Base-by-base conservation (phyloP, 257 asterid species). In the Plantago elongata region DNA sequence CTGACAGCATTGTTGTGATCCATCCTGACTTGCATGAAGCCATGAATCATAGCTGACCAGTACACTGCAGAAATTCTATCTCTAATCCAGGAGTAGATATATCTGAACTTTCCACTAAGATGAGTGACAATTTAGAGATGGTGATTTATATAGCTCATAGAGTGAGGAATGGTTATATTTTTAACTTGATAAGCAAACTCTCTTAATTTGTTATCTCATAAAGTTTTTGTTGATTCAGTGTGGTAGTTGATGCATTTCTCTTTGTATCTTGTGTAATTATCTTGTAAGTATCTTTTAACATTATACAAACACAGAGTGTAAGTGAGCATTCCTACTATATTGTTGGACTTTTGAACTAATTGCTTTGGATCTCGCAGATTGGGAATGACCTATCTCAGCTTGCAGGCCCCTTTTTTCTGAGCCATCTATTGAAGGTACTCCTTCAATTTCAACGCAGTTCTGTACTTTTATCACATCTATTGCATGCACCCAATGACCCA, bases 371-470 rank as follows among this genome's bases (percentile, higher is more conserved):
- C 66, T 69, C 66, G 75, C 77, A 85, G 97, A 84, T 90, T 72
- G 90, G 87, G 30, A 83, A 74, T 64, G 97, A 90, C 76, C 87
- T 90, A 66, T 82, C 95, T 60, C 96, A 87, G 84, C 90, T 90
- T 63, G 78, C 83, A 29, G 97, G 96, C 62, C 97, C 96, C 29
- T 77, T 90, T 67, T 61, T 90, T 62, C 76, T 87, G 56, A 90
- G 77, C 79, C 85, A 66, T 77, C 93, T 90, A 51, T 66, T 87
- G 70, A 78, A 83, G 96, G 97, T 85, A 73, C 46, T 61, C 51
- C 65, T 42, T 60, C 34, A 59, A 46, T 29, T 45, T 9, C 46
- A 54, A 44, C 58, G 57, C 14, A 7, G n/a, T 67, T 38, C 54
- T 50, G 16, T 27, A 63, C 49, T 44, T 42, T 60, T 57, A 37